Conservation (phyloP, 1,284 basidiomycete genomes). For the Cutaneotrichosporon spelunceum region DNA sequence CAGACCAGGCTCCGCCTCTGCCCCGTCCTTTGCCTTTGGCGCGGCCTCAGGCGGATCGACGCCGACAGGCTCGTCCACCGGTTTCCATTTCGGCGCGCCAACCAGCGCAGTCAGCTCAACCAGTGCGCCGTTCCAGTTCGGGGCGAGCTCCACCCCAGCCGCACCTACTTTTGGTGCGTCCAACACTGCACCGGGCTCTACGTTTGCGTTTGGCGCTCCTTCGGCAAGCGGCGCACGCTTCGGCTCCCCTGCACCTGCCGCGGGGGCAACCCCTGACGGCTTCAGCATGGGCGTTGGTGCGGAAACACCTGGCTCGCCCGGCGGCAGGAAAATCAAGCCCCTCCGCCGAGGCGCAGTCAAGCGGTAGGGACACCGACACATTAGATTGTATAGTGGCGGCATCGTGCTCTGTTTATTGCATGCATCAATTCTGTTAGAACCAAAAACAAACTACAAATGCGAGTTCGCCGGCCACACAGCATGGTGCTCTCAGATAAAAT, state of each 20-base stretch:
- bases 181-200: constrained; percentile 12
- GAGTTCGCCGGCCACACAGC: too few relatives aligned
- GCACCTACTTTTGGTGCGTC: background rate
- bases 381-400: background rate
- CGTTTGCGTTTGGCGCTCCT: constrained; percentile 17
- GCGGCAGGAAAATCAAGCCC: constrained; percentile 35
- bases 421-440: background rate
- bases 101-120: background rate
- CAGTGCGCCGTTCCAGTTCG: constrained; percentile 4
- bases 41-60: constrained; percentile 2
- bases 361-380: constrained; percentile 9
- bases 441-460: too few relatives aligned
- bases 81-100: constrained; percentile 21
- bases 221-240: constrained; percentile 13
- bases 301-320: constrained; percentile 24
- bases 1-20: background rate
- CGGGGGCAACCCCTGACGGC: constrained; percentile 6
- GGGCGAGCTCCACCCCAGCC: background rate
- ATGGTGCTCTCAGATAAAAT: too few relatives aligned
- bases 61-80: background rate
- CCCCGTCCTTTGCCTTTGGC: background rate
- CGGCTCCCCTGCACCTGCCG: constrained; percentile 10
- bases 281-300: constrained; percentile 19
- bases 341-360: constrained; percentile 26
- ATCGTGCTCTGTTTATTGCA: background rate